A percentile compares a stretch with the other conserved stretches of the same genome.
These are phyloP conservation scores for Geranium brycei DNA, from an alignment of 345 rosid species.

Conservation along the genomic window DNA sequence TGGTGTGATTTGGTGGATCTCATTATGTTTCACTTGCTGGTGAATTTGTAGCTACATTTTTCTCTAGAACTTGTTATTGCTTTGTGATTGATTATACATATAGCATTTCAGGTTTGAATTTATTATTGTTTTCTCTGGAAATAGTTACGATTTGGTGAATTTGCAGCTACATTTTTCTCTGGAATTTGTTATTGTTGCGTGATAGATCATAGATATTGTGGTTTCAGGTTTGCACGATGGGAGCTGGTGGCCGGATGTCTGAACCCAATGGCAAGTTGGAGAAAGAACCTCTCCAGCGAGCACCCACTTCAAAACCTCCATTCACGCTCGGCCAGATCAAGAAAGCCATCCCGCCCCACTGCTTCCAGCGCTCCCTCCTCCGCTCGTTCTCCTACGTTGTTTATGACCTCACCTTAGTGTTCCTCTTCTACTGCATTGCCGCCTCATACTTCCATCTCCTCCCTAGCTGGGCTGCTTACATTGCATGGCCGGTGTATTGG, in stretches of 20 bases:
- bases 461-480: slow-evolving; percentile 19
- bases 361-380: slow-evolving; percentile 43
- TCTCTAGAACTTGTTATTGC: too few species aligned
- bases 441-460: slow-evolving; percentile 28
- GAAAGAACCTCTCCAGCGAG: slow-evolving; percentile 10
- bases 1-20: too few species aligned
- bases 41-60: too few species aligned
- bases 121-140: too few species aligned
- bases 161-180: too few species aligned
- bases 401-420: slow-evolving; percentile 27
- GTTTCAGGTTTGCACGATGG: slow-evolving; percentile 20
- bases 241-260: slow-evolving; percentile 33
- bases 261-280: slow-evolving; percentile 5
- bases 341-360: slow-evolving; percentile 51
- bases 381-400: slow-evolving; percentile 43
- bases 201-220: too few species aligned
- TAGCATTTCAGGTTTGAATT: too few species aligned
- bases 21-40: too few species aligned
- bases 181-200: too few species aligned
- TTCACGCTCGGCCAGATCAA: slow-evolving; percentile 41
- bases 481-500: slow-evolving; percentile 58
- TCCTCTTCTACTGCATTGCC: slow-evolving; percentile 31
- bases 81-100: too few species aligned
- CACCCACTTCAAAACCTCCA: slow-evolving; percentile 34
- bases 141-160: too few species aligned